Percentiles rank a stretch among this genome's conserved stretches.
These are phyloP conservation scores for Beta corolliflora DNA, from an alignment of 179 eudicot genomes.

Conservation along the genomic window DNA sequence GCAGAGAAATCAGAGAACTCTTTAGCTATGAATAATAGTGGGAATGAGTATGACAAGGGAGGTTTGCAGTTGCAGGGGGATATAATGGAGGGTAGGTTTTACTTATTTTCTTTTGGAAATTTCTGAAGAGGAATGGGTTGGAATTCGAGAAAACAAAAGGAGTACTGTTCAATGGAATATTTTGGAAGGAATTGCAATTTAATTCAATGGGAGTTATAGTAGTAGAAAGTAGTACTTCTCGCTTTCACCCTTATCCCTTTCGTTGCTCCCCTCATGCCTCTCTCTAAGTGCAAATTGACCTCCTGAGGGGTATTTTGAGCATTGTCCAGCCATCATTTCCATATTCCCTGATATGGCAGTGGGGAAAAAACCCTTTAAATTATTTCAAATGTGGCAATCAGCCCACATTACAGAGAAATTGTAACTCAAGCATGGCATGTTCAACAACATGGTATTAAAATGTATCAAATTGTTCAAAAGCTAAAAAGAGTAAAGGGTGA, in stretches of 20 bases:
- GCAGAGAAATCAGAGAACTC: conserved; percentile 16
- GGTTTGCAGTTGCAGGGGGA: conserved; percentile 12
- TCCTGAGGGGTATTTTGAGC: too few relatives aligned
- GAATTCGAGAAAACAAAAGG: conserved; percentile 50
- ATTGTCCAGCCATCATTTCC: too few relatives aligned
- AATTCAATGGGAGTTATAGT: not conserved
- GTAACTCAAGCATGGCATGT: too few relatives aligned
- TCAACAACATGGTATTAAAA: too few relatives aligned
- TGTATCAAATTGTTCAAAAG: too few relatives aligned
- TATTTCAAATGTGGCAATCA: too few relatives aligned
- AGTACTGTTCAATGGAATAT: conserved; percentile 45
- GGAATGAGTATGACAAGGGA: conserved; percentile 10
- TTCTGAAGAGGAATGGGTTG: conserved; percentile 31
- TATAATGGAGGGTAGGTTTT: conserved; percentile 11
- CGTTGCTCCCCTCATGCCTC: not conserved
- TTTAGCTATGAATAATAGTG: conserved; percentile 10
- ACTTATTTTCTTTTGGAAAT: conserved; percentile 1
- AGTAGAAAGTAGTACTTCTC: not conserved
- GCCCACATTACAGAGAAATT: too few relatives aligned
- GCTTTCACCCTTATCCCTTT: conserved; percentile 15
- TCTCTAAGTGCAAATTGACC: not conserved
- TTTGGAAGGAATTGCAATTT: conserved; percentile 26
- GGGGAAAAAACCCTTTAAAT: too few relatives aligned
- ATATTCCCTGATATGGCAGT: too few relatives aligned
- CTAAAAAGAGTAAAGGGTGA: too few relatives aligned